A percentile compares a stretch with the other conserved stretches of the same genome.
These are phyloP conservation scores for Sisymbrium irio DNA, from an alignment of 345 rosid species.

Conservation along the genomic window DNA sequence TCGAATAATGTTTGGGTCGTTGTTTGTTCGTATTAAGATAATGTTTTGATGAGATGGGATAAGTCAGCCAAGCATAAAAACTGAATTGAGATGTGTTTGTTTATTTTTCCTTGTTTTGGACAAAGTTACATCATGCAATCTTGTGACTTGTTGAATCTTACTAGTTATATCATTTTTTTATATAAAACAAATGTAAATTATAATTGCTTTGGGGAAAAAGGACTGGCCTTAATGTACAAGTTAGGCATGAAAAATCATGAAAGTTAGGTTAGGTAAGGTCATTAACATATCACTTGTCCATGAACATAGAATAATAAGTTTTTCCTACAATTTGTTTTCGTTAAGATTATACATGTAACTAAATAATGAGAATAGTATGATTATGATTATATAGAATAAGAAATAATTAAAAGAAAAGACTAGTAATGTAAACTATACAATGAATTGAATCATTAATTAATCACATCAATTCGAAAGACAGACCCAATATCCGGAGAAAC, in stretches of 20 bases:
- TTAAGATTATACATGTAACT: background rate
- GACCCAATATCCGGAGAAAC: background rate
- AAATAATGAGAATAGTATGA: background rate
- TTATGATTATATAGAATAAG: background rate
- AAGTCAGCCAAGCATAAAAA: background rate
- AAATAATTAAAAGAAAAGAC: background rate
- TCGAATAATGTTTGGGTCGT: background rate
- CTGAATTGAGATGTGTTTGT: slow-evolving; percentile 10
- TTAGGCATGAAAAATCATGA: background rate
- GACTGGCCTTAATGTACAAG: background rate
- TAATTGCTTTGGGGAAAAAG: background rate
- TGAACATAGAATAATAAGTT: background rate
- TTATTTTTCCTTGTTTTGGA: slow-evolving; percentile 10
- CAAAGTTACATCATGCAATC: background rate
- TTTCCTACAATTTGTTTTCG: background rate
- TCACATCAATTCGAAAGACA: background rate
- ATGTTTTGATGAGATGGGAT: slow-evolving; percentile 5
- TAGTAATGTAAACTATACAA: background rate
- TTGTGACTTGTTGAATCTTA: slow-evolving; percentile 3
- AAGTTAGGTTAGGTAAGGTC: background rate
- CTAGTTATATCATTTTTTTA: background rate
- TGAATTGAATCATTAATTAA: background rate
- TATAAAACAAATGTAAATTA: background rate
- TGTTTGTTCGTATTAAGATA: slow-evolving; percentile 1
- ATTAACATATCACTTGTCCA: background rate